Evolutionary conservation across 805 yeast species (phyloP).

Genomic region (Pichia scutulata): DNA sequence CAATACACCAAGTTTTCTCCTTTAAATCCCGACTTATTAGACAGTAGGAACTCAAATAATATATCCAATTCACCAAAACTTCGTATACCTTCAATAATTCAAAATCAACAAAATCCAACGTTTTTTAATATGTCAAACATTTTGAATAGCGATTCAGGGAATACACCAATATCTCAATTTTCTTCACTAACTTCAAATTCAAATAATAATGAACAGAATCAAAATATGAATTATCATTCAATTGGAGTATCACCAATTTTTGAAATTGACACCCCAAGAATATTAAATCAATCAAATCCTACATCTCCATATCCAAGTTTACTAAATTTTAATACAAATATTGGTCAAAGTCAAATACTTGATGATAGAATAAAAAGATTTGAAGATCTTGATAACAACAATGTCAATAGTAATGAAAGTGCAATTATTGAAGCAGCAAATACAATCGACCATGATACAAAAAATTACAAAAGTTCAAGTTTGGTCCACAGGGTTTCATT

Average conservation of each 20-base stretch:
- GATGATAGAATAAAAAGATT: neutral
- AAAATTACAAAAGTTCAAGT: neutral
- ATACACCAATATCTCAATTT: neutral
- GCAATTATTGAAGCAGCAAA: neutral
- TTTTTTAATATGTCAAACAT: neutral
- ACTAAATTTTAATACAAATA: neutral
- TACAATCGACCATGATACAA: neutral
- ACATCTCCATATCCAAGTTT: conserved; percentile 3
- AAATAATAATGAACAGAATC: neutral
- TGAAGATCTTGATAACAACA: neutral
- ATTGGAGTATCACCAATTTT: neutral
- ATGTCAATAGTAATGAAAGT: neutral
- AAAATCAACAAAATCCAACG: neutral
- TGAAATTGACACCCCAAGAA: conserved; percentile 4
- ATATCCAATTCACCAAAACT: neutral
- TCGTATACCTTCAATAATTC: neutral
- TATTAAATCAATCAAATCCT: neutral
- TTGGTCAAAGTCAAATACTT: neutral
- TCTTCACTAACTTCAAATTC: neutral
- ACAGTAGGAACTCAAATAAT: neutral
- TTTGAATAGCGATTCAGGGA: neutral
- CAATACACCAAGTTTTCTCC: conserved; percentile 4
- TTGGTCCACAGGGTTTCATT: neutral
- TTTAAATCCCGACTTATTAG: neutral
- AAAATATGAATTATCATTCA: neutral